Conservation (phyloP, 2,329 filamentous ascomycete species). For the Fusarium bactridioides region DNA sequence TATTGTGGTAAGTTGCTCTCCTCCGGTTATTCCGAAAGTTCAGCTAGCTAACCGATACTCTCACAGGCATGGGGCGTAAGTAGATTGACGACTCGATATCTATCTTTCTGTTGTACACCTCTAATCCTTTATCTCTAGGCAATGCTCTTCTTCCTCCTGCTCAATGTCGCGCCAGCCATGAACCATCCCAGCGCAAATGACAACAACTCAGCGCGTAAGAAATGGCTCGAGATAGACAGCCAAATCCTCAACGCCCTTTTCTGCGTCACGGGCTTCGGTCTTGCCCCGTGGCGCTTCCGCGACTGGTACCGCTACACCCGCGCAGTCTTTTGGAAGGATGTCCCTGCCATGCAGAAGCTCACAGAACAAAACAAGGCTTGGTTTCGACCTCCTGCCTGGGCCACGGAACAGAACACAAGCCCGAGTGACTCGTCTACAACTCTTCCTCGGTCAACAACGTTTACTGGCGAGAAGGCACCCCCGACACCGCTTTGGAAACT, state of each 20-base stretch:
- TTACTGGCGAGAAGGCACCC: not conserved
- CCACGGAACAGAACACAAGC: not conserved
- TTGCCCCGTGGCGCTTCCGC: conserved; percentile 83
- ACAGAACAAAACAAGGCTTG: not conserved
- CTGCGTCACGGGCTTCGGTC: conserved; percentile 83
- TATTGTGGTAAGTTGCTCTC: not conserved
- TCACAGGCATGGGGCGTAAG: not conserved
- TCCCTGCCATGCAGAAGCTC: not conserved
- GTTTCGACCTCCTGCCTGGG: not conserved
- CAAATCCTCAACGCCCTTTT: conserved; percentile 83
- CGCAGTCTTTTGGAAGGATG: not conserved
- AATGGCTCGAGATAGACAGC: conserved; percentile 85
- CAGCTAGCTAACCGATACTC: not conserved
- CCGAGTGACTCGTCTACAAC: not conserved
- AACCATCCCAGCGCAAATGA: conserved; percentile 53
- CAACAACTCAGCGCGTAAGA: conserved; percentile 75
- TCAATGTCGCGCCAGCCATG: not conserved
- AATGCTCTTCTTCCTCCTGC: not conserved
- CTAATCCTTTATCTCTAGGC: not conserved
- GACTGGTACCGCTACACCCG: conserved; percentile 44
- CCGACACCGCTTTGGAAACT: not conserved
- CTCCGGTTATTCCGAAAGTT: not conserved
- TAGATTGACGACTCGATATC: not conserved
- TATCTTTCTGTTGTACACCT: not conserved
- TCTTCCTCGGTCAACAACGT: not conserved